These are phyloP conservation scores for Penicillium bialowiezense DNA, from an alignment of 495 filamentous ascomycete species.

Conservation along the genomic window DNA sequence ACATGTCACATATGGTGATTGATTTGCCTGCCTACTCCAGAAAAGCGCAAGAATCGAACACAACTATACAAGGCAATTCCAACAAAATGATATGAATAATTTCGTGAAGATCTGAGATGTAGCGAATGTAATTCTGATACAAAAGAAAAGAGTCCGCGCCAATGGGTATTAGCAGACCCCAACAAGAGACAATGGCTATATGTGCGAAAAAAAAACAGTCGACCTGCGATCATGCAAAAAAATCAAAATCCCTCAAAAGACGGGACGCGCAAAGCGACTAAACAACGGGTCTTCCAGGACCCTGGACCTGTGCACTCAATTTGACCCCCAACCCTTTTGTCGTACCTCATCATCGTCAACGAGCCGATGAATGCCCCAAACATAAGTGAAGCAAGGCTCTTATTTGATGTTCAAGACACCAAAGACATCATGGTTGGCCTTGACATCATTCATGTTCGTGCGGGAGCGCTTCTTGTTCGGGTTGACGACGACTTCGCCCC, in stretches of 20 bases:
- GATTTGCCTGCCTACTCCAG: no score
- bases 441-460: slow-evolving; percentile 24
- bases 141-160: slow-evolving; percentile 16
- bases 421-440: slow-evolving; percentile 38
- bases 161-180: slow-evolving; percentile 26
- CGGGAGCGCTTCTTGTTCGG: slow-evolving; percentile 38
- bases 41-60: no score
- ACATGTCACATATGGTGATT: no score
- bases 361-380: slow-evolving; percentile 1
- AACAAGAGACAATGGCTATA: slow-evolving; percentile 18
- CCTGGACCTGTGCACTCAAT: slow-evolving; percentile 1
- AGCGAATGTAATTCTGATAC: slow-evolving; percentile 7
- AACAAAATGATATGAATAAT: no score
- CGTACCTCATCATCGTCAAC: slow-evolving; percentile 14
- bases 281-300: slow-evolving; percentile 8
- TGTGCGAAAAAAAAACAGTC: slow-evolving; percentile 23
- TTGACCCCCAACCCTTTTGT: not conserved
- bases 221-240: slow-evolving; percentile 30
- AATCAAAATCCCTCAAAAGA: not conserved
- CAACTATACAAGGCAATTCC: no score
- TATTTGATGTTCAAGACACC: slow-evolving; percentile 43
- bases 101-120: not conserved
- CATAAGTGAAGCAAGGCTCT: not conserved
- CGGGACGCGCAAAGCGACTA: not conserved
- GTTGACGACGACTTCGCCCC: slow-evolving; percentile 48